These are phyloP conservation scores for Fusarium phyllophilum DNA, from an alignment of 2,329 filamentous ascomycete genomes.

Conservation along the genomic window DNA sequence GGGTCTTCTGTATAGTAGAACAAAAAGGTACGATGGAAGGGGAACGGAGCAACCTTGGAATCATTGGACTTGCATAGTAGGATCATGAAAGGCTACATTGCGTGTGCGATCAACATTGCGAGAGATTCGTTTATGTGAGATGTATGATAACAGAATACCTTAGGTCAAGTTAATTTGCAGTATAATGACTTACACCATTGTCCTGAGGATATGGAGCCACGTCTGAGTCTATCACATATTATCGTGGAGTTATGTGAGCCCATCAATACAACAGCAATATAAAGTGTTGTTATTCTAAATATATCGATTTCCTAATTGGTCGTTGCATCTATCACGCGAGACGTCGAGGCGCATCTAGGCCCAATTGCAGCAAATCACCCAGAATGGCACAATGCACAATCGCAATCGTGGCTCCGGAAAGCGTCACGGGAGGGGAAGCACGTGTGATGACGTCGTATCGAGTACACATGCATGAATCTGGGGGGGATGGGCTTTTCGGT, in stretches of 20 bases:
- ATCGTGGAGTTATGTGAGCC: not conserved
- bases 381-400: slow-evolving; percentile 15
- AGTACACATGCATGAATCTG: slow-evolving; percentile 22
- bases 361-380: not conserved
- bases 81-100: slow-evolving; percentile 22
- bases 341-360: not conserved
- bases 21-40: slow-evolving; percentile 13
- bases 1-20: slow-evolving; percentile 40
- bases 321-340: not conserved
- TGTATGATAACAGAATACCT: not conserved
- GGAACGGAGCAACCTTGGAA: slow-evolving; percentile 16
- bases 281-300: not conserved
- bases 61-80: slow-evolving; percentile 25
- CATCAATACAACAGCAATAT: not conserved
- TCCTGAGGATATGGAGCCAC: not conserved
- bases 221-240: not conserved
- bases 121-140: not conserved
- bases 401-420: slow-evolving; percentile 25
- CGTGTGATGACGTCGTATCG: slow-evolving; percentile 33
- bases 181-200: not conserved
- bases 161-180: not conserved
- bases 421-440: slow-evolving; percentile 28
- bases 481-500: not conserved
- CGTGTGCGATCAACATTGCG: not conserved
- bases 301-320: not conserved